Base-by-base conservation (phyloP, 1,284 basidiomycete species). In the Heterobasidion annosum region DNA sequence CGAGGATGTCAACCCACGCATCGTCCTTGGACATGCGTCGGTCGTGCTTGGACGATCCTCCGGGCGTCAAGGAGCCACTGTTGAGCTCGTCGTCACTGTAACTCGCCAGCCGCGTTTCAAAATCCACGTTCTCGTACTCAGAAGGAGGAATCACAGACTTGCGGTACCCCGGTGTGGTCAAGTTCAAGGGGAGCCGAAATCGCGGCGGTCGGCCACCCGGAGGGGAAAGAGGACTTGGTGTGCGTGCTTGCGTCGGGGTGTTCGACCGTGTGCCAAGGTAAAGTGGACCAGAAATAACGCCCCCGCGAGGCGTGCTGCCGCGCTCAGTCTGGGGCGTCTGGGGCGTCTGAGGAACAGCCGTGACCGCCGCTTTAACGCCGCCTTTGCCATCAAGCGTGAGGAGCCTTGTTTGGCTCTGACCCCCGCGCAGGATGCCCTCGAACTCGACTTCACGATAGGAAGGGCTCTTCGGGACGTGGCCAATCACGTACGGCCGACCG, bases 1-100 rank as follows among this genome's bases (percentile, higher is more conserved):
- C 88, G 5, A 93, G 72, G 47, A 93, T 93, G 69, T 93, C 91
- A 58, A 89, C 85, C 85, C 87, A 89, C 1, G 84, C 84, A 63
- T 88, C 86, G 56, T 82, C 77, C 59, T 78, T 81, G n/a, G 77
- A 78, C 62, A 77, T 72, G 54, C 81, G 67, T 53, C 78, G 73
- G 55, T 76, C 72, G 56, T 79, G 78, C 71, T 74, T 79, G 54
- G 63, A 61, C 35, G 37, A 57, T 4, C 55, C 47, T 47, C 62
- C 65, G 18, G 32, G n/a, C 15, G 48, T 50, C 7, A 63, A 46
- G 3, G 68, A 64, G 40, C 65, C 62, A 16, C 66, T 61, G 18
- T 67, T 62, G 18, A 71, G 65, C 56, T 82, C 83, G 53, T 83
- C 83, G 46, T 82, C 81, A 59, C 81, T 83, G 58, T 80, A 82